Evolutionary conservation across 75 land plant species (phyloP).

Genomic region (Chamaecyparis obtusa): DNA sequence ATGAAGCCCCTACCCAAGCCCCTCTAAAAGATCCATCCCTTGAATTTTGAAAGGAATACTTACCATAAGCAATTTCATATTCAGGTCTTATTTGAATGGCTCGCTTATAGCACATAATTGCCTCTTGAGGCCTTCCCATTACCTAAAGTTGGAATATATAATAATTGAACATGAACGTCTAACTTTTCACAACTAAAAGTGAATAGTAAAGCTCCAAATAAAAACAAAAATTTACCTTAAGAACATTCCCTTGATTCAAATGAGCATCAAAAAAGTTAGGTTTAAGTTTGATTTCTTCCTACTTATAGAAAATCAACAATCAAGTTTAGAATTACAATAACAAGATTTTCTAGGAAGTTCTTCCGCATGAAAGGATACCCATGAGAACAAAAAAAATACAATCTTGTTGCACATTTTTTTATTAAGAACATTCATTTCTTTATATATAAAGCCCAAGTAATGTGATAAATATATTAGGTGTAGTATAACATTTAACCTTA

Average conservation of each 20-base stretch:
- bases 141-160: constrained; percentile 58
- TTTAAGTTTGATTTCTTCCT: constrained; percentile 89
- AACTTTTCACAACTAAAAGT: constrained; percentile 5
- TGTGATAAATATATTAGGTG: background rate
- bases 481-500: constrained; percentile 40
- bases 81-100: constrained; percentile 85
- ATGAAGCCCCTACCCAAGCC: background rate
- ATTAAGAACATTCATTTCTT: background rate
- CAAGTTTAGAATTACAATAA: constrained; percentile 5
- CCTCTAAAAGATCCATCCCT: background rate
- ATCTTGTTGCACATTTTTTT: background rate
- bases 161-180: constrained; percentile 6
- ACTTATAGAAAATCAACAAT: constrained; percentile 5
- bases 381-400: background rate
- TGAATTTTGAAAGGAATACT: constrained; percentile 21
- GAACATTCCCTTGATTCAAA: constrained; percentile 84
- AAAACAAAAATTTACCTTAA: constrained; percentile 69
- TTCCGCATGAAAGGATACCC: background rate
- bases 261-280: constrained; percentile 92
- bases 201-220: constrained; percentile 9
- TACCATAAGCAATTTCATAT: constrained; percentile 90
- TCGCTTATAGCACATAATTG: constrained; percentile 79
- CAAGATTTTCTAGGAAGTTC: background rate
- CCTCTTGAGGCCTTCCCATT: constrained; percentile 88
- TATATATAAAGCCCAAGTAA: background rate